Base-by-base conservation (phyloP, 1,284 basidiomycete species). In the Lignosus rhinocerotis region DNA sequence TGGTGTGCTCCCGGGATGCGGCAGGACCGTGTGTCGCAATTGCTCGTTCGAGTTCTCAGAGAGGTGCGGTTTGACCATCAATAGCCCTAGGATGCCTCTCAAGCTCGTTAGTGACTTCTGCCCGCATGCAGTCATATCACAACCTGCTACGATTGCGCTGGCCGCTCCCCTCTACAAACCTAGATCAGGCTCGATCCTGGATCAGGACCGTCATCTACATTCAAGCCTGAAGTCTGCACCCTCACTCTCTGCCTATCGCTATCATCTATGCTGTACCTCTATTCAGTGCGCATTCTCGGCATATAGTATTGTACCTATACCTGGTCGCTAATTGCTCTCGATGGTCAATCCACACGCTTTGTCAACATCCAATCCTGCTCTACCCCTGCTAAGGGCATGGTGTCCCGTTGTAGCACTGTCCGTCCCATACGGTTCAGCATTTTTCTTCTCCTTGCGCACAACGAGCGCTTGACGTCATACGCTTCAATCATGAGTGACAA, bases 21-120 rank as follows among this genome's bases (percentile, higher is more conserved):
- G 70, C 42, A 65, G 71, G 51, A 62, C 54, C n/a, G 51, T 75
- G n/a, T 75, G 73, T 51, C 65, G 66, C 43, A 66, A 59, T 8
- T 75, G 73, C 44, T 72, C 70, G 51, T 60, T 70, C 16, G 73
- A 75, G 56, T 67, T 66, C 34, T 56, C 67, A 6, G 64, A 67
- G 43, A 73, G 70, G 73, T 74, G 48, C 53, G 69, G 58, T 9
- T 7, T 32, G 19, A 30, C 43, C 17, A 5, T 21, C 19, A 11
- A 32, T 6, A 10, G 41, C 17, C 4, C n/a, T n/a, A 16, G 11
- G 6, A 6, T 49, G 17, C 11, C 10, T 12, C 5, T 12, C 2
- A 10, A 8, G 16, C 36, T 33, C 12, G 1, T 33, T 16, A n/a
- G 25, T 39, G 14, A 53, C 6, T 38, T 31, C 12, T 46, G 41